These are phyloP conservation scores for Hippophae tibetana DNA, from an alignment of 306 rosid species.

Conservation along the genomic window DNA sequence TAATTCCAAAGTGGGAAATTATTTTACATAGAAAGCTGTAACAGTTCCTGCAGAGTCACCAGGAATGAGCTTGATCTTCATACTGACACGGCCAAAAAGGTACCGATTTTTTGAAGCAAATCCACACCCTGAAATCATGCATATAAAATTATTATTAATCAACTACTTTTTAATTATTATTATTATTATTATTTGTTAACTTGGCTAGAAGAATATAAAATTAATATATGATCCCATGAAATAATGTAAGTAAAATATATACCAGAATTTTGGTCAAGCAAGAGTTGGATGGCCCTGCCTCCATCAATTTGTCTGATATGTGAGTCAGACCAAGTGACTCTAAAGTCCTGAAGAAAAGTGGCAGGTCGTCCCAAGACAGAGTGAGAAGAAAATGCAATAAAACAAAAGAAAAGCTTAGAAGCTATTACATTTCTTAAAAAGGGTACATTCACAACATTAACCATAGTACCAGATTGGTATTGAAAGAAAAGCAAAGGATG, in stretches of 20 bases:
- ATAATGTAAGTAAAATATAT: not conserved
- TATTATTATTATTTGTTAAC: no score
- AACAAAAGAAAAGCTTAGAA: slow-evolving; percentile 12
- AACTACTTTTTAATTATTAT: not conserved
- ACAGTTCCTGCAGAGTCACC: slow-evolving; percentile 98
- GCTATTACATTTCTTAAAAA: no score
- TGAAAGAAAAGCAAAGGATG: slow-evolving; percentile 11
- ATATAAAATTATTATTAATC: not conserved
- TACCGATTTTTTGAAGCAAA: slow-evolving; percentile 65
- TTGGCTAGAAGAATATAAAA: no score
- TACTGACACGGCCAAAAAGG: slow-evolving; percentile 87
- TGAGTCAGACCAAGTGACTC: slow-evolving; percentile 57
- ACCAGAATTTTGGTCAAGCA: slow-evolving; percentile 86
- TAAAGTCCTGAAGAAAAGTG: slow-evolving; percentile 62
- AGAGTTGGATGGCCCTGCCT: slow-evolving; percentile 73
- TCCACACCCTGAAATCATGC: slow-evolving; percentile 56
- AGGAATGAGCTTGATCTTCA: slow-evolving; percentile 85
- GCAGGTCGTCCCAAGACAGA: slow-evolving; percentile 57
- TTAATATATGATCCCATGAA: no score
- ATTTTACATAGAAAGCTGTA: slow-evolving; percentile 73
- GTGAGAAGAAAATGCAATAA: slow-evolving; percentile 14
- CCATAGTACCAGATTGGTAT: slow-evolving; percentile 3
- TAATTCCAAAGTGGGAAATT: not conserved
- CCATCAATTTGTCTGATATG: slow-evolving; percentile 71
- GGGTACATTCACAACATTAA: no score